Evolutionary conservation across 768 basidiomycete species (phyloP), one percentile per base, ranked within the genome.

Genomic region (Boletus bicolor): DNA sequence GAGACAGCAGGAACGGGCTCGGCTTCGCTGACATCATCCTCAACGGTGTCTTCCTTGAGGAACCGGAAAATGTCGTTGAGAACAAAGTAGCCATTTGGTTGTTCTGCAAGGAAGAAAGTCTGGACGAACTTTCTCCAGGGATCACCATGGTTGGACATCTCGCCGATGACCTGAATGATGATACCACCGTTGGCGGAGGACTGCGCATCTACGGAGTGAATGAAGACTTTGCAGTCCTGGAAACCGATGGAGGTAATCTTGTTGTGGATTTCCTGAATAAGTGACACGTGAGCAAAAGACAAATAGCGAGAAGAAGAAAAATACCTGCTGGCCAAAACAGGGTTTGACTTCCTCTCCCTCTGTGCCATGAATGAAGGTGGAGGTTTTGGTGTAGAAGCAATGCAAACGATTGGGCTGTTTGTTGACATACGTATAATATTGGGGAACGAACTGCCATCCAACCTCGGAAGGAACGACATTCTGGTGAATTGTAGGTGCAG

Each of bases 1-100:
- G 73, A 58, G 44, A 74, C 63, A 9, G 64, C 35, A 8, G 68
- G 64, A 28, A 70, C 73, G 17, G 72, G 75, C 35, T 77, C 73
- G 36, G 79, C 59, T 51, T 81, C 85, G 58, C 72, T 75, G 68
- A 69, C 80, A 44, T 89, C 90, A 53, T 91, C 93, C 61, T 93
- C 93, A 51, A 91, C 86, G 8, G 83, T 76, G 68, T 98, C 94
- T 76, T 98, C 97, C 78, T 97, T 98, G 60, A 99, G 79, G 82
- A 97, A 98, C 57, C 97, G 90, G 86, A 98, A 99, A 78, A 98
- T 98, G 77, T 99, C 97, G 75, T 99, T 99, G 75, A 99, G 86
- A 61, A 99, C 97, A 70, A 96, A 99, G 79, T 98, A 99, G 42
- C 97, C 97, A 64, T 96, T 97, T 14, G 93, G 93, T 75, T 99